Evolutionary conservation across 305 asterid species (phyloP).

Genomic region (Striga hermonthica): DNA sequence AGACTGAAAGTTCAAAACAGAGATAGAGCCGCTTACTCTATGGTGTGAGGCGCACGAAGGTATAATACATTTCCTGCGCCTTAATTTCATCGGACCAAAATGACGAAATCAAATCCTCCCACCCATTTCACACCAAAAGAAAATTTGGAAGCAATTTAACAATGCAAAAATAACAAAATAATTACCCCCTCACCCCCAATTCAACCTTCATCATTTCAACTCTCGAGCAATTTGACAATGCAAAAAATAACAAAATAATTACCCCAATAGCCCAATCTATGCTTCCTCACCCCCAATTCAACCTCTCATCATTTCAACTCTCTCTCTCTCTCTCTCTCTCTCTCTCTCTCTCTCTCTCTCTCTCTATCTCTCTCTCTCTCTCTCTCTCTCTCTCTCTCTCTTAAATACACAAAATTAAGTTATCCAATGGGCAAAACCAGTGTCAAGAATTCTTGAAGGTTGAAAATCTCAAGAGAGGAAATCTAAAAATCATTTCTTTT

Average conservation of each 20-base stretch:
- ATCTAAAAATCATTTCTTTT: constrained; percentile 4
- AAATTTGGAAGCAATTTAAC: constrained; percentile 30
- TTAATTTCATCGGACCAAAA: constrained; percentile 64
- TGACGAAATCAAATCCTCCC: constrained; percentile 34
- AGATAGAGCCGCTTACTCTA: constrained; percentile 48
- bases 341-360: too few relatives aligned
- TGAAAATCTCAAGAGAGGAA: constrained; percentile 30
- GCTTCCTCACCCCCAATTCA: too few relatives aligned
- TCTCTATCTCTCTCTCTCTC: constrained; percentile 27
- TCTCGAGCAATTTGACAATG: too few relatives aligned
- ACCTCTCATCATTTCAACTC: too few relatives aligned
- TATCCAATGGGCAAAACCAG: constrained; percentile 24
- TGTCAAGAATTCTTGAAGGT: constrained; percentile 24
- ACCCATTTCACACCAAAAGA: constrained; percentile 33
- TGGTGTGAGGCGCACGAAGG: constrained; percentile 76
- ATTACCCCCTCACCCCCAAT: constrained; percentile 40
- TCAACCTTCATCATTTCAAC: constrained; percentile 62
- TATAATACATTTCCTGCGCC: constrained; percentile 58
- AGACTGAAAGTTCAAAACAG: neutral
- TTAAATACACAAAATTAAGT: constrained; percentile 21
- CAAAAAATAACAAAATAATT: too few relatives aligned
- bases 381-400: constrained; percentile 24
- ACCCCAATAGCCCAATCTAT: too few relatives aligned
- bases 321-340: too few relatives aligned
- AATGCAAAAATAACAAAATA: constrained; percentile 44